Percentiles rank a stretch among this genome's conserved stretches.
Evolutionary conservation across 345 rosid genomes (phyloP).

Genomic region (Syzygium jambos): DNA sequence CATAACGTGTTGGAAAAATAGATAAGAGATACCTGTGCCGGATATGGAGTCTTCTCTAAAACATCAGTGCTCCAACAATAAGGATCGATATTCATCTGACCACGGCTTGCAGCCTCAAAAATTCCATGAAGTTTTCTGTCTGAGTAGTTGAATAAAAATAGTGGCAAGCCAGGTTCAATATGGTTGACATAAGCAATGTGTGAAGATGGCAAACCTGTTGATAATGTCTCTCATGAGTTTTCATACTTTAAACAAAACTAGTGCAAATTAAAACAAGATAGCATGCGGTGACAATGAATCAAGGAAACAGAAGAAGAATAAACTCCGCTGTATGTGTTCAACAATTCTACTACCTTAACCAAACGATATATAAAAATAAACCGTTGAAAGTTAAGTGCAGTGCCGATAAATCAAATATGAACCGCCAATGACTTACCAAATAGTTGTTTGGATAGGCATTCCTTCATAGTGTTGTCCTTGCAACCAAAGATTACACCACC

Average conservation of each 20-base stretch:
- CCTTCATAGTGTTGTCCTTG: too few relatives aligned
- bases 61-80: conserved; percentile 64
- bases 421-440: too few relatives aligned
- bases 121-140: conserved; percentile 70
- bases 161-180: conserved; percentile 51
- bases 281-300: not conserved
- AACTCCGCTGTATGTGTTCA: not conserved
- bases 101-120: conserved; percentile 68
- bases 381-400: too few relatives aligned
- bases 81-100: conserved; percentile 56
- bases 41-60: too few relatives aligned
- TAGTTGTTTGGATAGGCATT: too few relatives aligned
- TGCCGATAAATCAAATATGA: too few relatives aligned
- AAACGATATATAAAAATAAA: too few relatives aligned
- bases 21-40: too few relatives aligned
- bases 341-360: too few relatives aligned
- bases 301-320: not conserved
- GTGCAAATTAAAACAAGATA: not conserved
- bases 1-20: too few relatives aligned
- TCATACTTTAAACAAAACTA: not conserved
- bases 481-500: too few relatives aligned
- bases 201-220: conserved; percentile 53
- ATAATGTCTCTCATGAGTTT: conserved; percentile 1
- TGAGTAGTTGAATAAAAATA: conserved; percentile 78
- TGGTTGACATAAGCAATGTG: conserved; percentile 56